A percentile compares a stretch with the other conserved stretches of the same genome.
These are phyloP conservation scores for Scleroderma bovista DNA, from an alignment of 768 basidiomycete genomes.

Conservation along the genomic window DNA sequence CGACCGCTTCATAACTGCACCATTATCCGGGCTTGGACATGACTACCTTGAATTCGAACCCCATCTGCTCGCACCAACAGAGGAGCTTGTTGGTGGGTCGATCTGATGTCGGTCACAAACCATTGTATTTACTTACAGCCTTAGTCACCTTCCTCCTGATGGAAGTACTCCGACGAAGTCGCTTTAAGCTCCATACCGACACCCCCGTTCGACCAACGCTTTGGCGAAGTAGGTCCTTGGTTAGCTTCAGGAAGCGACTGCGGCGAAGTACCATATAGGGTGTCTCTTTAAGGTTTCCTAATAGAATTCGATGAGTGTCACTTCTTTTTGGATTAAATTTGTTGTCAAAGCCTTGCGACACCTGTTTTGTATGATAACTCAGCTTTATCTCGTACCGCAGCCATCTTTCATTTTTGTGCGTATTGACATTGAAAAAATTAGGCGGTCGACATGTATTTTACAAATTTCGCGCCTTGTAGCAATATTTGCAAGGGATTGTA, in stretches of 20 bases:
- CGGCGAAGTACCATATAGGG: slow-evolving; percentile 28
- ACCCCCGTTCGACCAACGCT: slow-evolving; percentile 42
- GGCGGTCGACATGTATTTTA: neutral
- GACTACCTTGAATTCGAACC: slow-evolving; percentile 53
- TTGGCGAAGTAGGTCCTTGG: slow-evolving; percentile 34
- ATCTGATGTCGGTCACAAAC: neutral
- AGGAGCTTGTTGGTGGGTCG: slow-evolving; percentile 46
- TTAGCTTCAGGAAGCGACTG: slow-evolving; percentile 25
- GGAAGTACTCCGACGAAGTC: slow-evolving; percentile 57
- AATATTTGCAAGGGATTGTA: neutral
- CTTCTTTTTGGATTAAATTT: too few relatives aligned
- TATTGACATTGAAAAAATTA: neutral
- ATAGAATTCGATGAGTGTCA: neutral
- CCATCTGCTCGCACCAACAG: slow-evolving; percentile 43
- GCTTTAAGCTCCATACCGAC: slow-evolving; percentile 47
- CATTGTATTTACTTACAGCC: slow-evolving; percentile 8
- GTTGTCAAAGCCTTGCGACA: too few relatives aligned
- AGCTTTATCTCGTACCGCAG: too few relatives aligned
- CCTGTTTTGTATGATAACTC: too few relatives aligned
- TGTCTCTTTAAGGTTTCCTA: neutral
- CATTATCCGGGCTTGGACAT: slow-evolving; percentile 47
- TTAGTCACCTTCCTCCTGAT: slow-evolving; percentile 59
- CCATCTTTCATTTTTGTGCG: neutral
- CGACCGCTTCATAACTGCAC: slow-evolving; percentile 43
- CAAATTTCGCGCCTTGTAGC: neutral